Conservation (phyloP, 768 basidiomycete genomes). For the Pulveroboletus ravenelii region DNA sequence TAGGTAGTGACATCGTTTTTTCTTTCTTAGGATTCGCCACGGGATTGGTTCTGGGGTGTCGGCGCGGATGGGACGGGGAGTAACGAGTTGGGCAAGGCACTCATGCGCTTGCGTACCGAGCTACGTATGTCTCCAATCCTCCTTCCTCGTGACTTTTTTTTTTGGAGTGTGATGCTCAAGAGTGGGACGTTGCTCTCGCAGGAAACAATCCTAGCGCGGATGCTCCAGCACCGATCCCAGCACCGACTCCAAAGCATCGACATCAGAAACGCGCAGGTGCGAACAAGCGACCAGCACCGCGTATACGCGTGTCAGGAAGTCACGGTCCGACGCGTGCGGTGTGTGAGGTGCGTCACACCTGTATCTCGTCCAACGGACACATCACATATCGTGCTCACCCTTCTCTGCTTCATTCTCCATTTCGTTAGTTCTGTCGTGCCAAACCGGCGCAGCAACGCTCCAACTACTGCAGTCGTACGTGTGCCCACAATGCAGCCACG, state of each 20-base stretch:
- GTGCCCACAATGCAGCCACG: constrained; percentile 41
- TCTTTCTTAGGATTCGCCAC: constrained; percentile 53
- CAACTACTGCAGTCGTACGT: constrained; percentile 58
- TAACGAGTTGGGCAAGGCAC: constrained; percentile 69
- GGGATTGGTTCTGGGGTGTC: constrained; percentile 74
- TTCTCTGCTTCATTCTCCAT: neutral
- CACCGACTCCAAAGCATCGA: constrained; percentile 3
- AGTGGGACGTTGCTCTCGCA: neutral
- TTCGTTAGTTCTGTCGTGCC: constrained; percentile 46
- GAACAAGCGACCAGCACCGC: constrained; percentile 10
- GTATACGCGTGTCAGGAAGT: constrained; percentile 4
- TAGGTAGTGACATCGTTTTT: too few relatives aligned
- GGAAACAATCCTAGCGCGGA: constrained; percentile 8
- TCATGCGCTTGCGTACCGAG: constrained; percentile 56
- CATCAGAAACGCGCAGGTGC: neutral
- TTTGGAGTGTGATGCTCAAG: constrained; percentile 4
- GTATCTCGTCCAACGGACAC: neutral
- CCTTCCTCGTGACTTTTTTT: neutral
- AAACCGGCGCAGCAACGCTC: constrained; percentile 53
- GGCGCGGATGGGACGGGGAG: constrained; percentile 61
- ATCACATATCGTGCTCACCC: neutral
- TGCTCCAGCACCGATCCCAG: neutral
- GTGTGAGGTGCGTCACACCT: constrained; percentile 21
- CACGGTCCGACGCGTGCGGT: constrained; percentile 5
- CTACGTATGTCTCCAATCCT: constrained; percentile 35